Percentiles rank a stretch among this genome's conserved stretches.
Evolutionary conservation across 2,329 filamentous ascomycete genomes (phyloP).

Genomic region (Whalleya microplaca): DNA sequence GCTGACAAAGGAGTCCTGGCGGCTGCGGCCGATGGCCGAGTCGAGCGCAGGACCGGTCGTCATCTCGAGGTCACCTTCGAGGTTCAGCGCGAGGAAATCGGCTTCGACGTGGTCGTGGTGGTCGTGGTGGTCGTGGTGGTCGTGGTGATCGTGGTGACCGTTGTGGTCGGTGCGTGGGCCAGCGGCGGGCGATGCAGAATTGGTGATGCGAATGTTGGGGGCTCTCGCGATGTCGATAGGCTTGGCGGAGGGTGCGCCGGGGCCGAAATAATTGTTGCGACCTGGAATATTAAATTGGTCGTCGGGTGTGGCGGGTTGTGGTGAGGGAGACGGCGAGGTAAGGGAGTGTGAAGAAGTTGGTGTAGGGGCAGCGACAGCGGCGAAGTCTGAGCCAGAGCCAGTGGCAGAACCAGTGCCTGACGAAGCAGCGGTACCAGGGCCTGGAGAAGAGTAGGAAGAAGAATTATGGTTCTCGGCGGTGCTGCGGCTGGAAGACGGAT

Average conservation of each 20-base stretch:
- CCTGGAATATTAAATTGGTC: slow-evolving; percentile 36
- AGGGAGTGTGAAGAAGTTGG: slow-evolving; percentile 46
- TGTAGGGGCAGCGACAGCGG: slow-evolving; percentile 34
- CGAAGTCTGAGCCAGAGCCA: slow-evolving; percentile 6
- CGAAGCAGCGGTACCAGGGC: background rate
- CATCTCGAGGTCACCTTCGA: slow-evolving; percentile 52
- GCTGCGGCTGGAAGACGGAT: slow-evolving; percentile 33
- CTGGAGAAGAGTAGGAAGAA: slow-evolving; percentile 18
- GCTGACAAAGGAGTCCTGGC: slow-evolving; percentile 69
- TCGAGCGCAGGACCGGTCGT: slow-evolving; percentile 64
- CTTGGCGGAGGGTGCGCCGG: slow-evolving; percentile 37
- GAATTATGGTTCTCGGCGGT: slow-evolving; percentile 32
- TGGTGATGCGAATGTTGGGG: slow-evolving; percentile 28
- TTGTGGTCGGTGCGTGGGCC: slow-evolving; percentile 27
- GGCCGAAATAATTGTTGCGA: slow-evolving; percentile 35
- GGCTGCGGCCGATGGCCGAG: slow-evolving; percentile 59
- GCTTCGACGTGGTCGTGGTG: slow-evolving; percentile 12
- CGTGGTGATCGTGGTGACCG: slow-evolving; percentile 26
- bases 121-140: no score
- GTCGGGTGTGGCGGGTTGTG: slow-evolving; percentile 50
- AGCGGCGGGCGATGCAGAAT: slow-evolving; percentile 23
- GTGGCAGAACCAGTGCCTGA: background rate
- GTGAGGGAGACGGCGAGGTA: slow-evolving; percentile 43
- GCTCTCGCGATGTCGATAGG: slow-evolving; percentile 40
- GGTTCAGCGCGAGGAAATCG: slow-evolving; percentile 36